phyloP scores from a whole-genome alignment of 306 rosid species.

The Canavalia gladiata region DNA sequence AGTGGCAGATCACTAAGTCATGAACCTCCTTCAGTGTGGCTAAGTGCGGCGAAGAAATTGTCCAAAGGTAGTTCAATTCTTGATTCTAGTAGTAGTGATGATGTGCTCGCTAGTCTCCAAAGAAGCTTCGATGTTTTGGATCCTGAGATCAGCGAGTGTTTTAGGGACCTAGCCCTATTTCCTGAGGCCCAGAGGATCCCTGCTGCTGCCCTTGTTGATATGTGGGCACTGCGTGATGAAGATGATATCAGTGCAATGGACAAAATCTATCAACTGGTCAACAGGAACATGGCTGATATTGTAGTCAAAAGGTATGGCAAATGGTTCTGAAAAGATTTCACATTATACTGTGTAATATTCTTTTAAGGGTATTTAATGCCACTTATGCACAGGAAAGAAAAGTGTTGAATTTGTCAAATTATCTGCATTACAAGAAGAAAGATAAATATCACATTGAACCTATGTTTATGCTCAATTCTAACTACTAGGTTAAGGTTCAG shows the following conservation, averaged over 20 bases:
- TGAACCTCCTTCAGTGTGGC: constrained; percentile 48
- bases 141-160: constrained; percentile 55
- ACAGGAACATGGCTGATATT: constrained; percentile 50
- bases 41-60: constrained; percentile 39
- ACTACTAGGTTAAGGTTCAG: no score
- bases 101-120: constrained; percentile 54
- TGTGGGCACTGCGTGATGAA: constrained; percentile 58
- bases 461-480: no score
- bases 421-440: no score
- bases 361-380: no score
- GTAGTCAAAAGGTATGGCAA: constrained; percentile 60
- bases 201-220: constrained; percentile 66
- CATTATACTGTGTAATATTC: no score
- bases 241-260: constrained; percentile 51
- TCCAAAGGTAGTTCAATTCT: constrained; percentile 53
- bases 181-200: constrained; percentile 73
- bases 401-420: neutral
- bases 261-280: constrained; percentile 48
- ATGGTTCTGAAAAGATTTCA: neutral
- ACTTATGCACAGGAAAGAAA: no score
- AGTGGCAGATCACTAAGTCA: constrained; percentile 54
- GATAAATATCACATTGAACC: no score
- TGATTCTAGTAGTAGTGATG: constrained; percentile 21
- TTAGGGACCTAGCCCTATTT: constrained; percentile 69
- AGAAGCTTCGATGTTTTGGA: constrained; percentile 56